A percentile compares a stretch with the other conserved stretches of the same genome.
Evolutionary conservation across 768 basidiomycete species (phyloP).

Genomic region (Mycena polygramma): DNA sequence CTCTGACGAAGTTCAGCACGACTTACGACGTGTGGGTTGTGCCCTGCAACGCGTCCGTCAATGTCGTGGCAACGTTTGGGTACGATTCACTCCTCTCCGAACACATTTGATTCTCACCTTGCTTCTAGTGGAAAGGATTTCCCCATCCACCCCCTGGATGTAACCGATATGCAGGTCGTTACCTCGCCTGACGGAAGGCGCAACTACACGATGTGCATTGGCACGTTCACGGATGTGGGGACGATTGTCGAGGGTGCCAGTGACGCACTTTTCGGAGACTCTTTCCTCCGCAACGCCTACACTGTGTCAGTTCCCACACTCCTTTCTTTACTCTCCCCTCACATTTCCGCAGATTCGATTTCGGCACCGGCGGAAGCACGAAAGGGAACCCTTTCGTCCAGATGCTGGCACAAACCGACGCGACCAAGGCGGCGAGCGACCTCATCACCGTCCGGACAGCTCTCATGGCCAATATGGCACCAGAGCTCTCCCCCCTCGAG

Average conservation of each 20-base stretch:
- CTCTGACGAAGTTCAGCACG: constrained; percentile 30
- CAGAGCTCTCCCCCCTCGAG: constrained; percentile 26
- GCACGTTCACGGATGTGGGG: constrained; percentile 31
- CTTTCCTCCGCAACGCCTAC: constrained; percentile 31
- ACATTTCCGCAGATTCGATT: constrained; percentile 26
- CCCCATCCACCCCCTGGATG: constrained; percentile 33
- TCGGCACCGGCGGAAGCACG: constrained; percentile 31
- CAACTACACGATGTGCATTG: constrained; percentile 33
- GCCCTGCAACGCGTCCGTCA: constrained; percentile 27
- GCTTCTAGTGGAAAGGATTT: constrained; percentile 20
- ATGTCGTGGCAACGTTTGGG: constrained; percentile 30
- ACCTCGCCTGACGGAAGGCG: constrained; percentile 30
- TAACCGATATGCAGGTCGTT: constrained; percentile 27
- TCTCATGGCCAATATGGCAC: constrained; percentile 31
- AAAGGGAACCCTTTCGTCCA: constrained; percentile 30
- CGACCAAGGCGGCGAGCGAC: constrained; percentile 21
- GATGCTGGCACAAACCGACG: constrained; percentile 31
- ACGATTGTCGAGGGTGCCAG: constrained; percentile 13
- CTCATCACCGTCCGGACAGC: constrained; percentile 15
- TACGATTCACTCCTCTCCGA: background rate
- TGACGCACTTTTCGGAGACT: constrained; percentile 36
- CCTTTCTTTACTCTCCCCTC: background rate
- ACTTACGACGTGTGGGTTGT: constrained; percentile 33
- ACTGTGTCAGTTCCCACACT: background rate
- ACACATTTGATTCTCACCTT: background rate